Percentiles rank a stretch among this genome's conserved stretches.
These are phyloP conservation scores for Microdochium bolleyi DNA, from an alignment of 2,329 filamentous ascomycete genomes.

Conservation along the genomic window DNA sequence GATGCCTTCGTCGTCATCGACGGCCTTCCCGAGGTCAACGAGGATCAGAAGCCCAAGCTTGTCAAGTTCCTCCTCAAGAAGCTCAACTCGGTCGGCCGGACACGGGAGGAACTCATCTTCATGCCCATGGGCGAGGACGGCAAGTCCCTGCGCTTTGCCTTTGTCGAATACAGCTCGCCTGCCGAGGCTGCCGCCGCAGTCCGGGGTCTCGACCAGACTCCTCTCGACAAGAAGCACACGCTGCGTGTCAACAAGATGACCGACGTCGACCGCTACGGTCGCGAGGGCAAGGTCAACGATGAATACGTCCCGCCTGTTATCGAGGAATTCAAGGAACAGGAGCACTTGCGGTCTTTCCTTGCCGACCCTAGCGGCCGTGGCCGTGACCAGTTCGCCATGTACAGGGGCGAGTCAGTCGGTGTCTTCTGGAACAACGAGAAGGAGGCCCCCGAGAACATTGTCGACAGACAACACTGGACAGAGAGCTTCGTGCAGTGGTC, in stretches of 20 bases:
- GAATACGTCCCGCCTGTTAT: slow-evolving; percentile 78
- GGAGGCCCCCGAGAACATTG: slow-evolving; percentile 77
- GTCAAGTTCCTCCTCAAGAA: slow-evolving; percentile 95
- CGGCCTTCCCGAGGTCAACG: slow-evolving; percentile 80
- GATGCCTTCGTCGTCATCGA: slow-evolving; percentile 96
- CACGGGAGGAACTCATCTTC: slow-evolving; percentile 78
- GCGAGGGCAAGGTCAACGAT: slow-evolving; percentile 89
- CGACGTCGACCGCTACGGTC: slow-evolving; percentile 92
- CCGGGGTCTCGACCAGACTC: slow-evolving; percentile 75
- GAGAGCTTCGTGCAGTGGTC: slow-evolving; percentile 99
- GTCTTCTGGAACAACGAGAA: slow-evolving; percentile 99
- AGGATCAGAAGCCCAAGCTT: slow-evolving; percentile 88
- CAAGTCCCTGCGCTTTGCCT: slow-evolving; percentile 89
- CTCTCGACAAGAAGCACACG: slow-evolving; percentile 95
- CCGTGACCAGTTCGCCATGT: slow-evolving; percentile 94
- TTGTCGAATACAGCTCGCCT: slow-evolving; percentile 89
- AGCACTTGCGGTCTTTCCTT: slow-evolving; percentile 91
- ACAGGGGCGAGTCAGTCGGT: slow-evolving; percentile 82
- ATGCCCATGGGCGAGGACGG: slow-evolving; percentile 91
- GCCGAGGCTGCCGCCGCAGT: slow-evolving; percentile 85
- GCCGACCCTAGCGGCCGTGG: slow-evolving; percentile 72
- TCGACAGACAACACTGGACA: slow-evolving; percentile 94
- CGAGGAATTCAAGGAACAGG: slow-evolving; percentile 81
- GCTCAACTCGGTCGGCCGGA: slow-evolving; percentile 76
- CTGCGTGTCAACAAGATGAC: slow-evolving; percentile 96